A percentile compares a stretch with the other conserved stretches of the same genome.
phyloP scores from a whole-genome alignment of 2,329 filamentous ascomycete species.

The Penicillium sp. region DNA sequence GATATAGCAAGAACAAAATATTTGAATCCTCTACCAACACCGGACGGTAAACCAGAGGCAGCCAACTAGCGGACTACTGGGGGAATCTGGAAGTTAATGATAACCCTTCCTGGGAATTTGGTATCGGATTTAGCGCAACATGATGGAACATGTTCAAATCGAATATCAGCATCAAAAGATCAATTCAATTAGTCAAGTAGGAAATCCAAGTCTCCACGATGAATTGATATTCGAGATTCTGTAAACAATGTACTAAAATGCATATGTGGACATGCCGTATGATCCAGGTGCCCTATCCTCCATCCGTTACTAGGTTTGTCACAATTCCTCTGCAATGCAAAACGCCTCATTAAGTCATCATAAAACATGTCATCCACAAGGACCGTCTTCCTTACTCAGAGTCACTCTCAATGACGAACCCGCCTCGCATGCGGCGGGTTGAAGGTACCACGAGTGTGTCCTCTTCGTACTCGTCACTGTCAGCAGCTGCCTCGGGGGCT shows the following conservation, averaged over 20 bases:
- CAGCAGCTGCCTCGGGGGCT: slow-evolving; percentile 15
- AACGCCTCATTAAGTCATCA: slow-evolving; percentile 36
- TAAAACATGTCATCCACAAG: slow-evolving; percentile 7
- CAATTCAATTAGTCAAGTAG: too few relatives aligned
- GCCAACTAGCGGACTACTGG: too few relatives aligned
- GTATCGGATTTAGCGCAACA: too few relatives aligned
- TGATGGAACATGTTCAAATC: too few relatives aligned
- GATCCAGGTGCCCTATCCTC: slow-evolving; percentile 1
- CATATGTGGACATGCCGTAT: neutral
- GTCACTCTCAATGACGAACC: slow-evolving; percentile 48
- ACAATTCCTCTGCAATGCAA: slow-evolving; percentile 13
- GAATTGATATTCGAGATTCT: neutral
- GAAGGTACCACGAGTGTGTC: slow-evolving; percentile 27
- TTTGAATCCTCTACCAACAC: too few relatives aligned
- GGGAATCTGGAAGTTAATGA: too few relatives aligned
- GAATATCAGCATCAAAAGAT: too few relatives aligned
- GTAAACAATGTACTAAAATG: neutral
- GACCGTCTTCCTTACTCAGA: slow-evolving; percentile 36
- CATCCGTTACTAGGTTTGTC: neutral
- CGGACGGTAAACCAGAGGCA: too few relatives aligned
- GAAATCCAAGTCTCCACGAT: neutral
- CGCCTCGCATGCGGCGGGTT: slow-evolving; percentile 40
- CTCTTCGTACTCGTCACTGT: slow-evolving; percentile 40
- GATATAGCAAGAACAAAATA: too few relatives aligned
- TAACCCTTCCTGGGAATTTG: too few relatives aligned